phyloP scores from a whole-genome alignment of 2,329 filamentous ascomycete genomes.

The Nakataea oryzae region DNA sequence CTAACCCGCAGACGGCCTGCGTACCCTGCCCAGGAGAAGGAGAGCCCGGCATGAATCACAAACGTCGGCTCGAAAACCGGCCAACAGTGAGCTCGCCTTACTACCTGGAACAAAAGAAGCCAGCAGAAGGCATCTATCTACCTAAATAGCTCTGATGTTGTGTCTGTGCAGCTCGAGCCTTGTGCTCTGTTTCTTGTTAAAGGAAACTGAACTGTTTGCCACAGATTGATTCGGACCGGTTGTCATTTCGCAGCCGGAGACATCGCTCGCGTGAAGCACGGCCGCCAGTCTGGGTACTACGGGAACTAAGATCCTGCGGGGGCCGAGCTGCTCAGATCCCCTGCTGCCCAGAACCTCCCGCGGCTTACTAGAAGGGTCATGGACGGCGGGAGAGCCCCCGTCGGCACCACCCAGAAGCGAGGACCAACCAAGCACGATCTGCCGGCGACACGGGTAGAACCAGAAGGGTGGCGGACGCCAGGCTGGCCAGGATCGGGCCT shows the following conservation, averaged over 20 bases:
- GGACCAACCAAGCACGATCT: background rate
- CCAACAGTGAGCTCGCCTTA: no score
- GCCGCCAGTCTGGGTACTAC: no score
- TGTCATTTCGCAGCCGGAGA: background rate
- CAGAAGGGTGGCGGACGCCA: background rate
- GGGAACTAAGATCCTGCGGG: background rate
- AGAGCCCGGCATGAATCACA: no score
- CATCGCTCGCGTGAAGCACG: background rate
- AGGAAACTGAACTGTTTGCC: background rate
- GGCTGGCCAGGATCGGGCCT: background rate
- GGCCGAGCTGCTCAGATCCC: background rate
- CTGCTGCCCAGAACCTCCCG: background rate
- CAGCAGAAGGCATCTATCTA: no score
- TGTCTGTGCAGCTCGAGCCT: no score
- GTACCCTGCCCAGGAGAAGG: background rate
- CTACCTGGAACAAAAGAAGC: no score
- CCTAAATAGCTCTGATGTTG: no score
- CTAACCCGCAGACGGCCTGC: background rate
- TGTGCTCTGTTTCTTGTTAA: background rate
- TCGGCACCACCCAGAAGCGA: background rate
- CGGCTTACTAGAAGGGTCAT: background rate
- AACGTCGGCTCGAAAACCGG: no score
- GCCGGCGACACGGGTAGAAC: background rate
- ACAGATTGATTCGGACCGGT: background rate
- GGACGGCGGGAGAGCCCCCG: background rate